Evolutionary conservation across 768 basidiomycete species (phyloP).

Genomic region (Mycena chlorophos): DNA sequence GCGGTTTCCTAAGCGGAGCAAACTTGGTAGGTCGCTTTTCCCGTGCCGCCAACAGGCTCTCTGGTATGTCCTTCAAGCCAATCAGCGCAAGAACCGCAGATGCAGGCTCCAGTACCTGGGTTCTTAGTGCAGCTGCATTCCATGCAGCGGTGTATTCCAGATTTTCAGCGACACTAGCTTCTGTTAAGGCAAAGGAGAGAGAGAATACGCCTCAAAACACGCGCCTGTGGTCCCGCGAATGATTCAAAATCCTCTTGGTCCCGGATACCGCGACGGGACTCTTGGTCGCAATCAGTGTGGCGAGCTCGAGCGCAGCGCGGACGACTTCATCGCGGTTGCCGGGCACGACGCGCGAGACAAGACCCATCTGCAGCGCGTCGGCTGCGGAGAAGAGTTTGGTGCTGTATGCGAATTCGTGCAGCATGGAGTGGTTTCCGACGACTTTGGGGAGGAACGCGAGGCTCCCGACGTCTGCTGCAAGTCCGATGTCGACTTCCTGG

Average conservation of each 20-base stretch:
- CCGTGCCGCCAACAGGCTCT: not conserved
- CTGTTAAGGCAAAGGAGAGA: conserved; percentile 37
- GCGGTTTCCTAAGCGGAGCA: not conserved
- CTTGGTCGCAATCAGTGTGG: conserved; percentile 65
- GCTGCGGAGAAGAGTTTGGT: conserved; percentile 65
- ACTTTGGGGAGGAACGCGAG: conserved; percentile 81
- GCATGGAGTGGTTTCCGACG: conserved; percentile 69
- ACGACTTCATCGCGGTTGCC: conserved; percentile 71
- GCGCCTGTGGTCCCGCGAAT: conserved; percentile 78
- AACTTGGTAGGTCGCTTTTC: not conserved
- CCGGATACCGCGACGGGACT: conserved; percentile 77
- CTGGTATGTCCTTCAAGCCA: conserved; percentile 3
- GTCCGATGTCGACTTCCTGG: conserved; percentile 85
- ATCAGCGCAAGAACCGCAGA: no score
- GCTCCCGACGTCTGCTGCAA: conserved; percentile 87
- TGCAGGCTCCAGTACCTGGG: no score
- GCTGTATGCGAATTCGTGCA: conserved; percentile 76
- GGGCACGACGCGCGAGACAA: conserved; percentile 69
- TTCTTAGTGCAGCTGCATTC: conserved; percentile 13
- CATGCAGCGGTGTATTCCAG: conserved; percentile 16
- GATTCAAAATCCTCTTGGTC: conserved; percentile 76
- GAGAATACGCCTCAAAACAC: conserved; percentile 20
- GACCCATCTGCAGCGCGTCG: conserved; percentile 69
- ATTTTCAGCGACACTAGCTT: conserved; percentile 13
- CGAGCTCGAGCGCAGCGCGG: conserved; percentile 63